Evolutionary conservation across 495 filamentous ascomycete species (phyloP), one percentile per base, ranked within the genome.

Genomic region (Acidiella bohemica): DNA sequence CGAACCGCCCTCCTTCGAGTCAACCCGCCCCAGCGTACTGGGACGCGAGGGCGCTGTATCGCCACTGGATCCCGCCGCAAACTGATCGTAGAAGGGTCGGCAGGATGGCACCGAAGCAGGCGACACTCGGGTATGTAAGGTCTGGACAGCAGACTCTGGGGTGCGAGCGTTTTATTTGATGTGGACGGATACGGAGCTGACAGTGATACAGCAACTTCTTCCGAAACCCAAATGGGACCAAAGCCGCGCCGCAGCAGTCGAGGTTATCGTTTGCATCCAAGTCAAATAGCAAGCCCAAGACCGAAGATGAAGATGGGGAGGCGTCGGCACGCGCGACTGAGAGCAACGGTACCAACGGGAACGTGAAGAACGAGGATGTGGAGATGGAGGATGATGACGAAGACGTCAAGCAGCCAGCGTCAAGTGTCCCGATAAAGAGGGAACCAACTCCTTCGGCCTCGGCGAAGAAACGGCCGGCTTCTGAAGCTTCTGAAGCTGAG

Each of bases 71-170:
- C 8, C 38, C 39, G n/a, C 23, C 45, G 2, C 45, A 42, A 21
- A 42, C 33, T 9, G 23, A 33, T 27, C 31, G 39, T n/a, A 17
- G 6, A 3, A 36, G 25, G 23, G 1, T 28, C 20, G 39, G 19
- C 13, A 48, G 12, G 18, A 49, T 50, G 47, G 25, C 47, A 20
- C 54, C 54, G 11, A 93, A 86, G 57, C 88, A 96, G 68, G 74
- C 81, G 53, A 94, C 85, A 27, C 60, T 96, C 56, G 84, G 84
- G 88, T 96, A 94, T 67, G 88, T 92, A 32, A 78, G 71, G 58
- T 67, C 77, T 41, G 68, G 73, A 38, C 85, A 94, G 64, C 70
- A 73, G 51, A 92, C 81, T 41, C 65, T 93, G 57, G 75, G 82
- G 87, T 92, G 73, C 67, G 83, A 77, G 18, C 13, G 5, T 17